Base-by-base conservation (phyloP, 140 eudicot genomes). In the Stevia rebaudiana region DNA sequence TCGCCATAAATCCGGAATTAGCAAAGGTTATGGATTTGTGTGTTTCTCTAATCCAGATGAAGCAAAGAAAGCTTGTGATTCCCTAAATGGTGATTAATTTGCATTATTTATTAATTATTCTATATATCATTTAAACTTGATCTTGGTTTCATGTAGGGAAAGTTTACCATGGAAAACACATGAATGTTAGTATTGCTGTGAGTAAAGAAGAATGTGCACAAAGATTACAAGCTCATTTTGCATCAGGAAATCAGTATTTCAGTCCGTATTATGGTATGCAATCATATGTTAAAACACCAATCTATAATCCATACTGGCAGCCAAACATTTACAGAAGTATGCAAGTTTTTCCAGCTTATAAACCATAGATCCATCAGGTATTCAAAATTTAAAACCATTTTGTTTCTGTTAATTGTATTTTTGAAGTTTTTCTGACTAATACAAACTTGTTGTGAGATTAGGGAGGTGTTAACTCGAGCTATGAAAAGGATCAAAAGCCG, bases 21-120 rank as follows among this genome's bases (percentile, higher is more conserved):
- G 85, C 54, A 83, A 73, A 71, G 83, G 82, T 40, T 65, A 58
- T 61, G 89, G 89, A 59, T 80, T 79, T 22, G 89, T 83, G 43
- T 13, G 72, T 49, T 76, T 83, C 77, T 68, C 78, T 21, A 64
- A 65, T 31, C 43, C 72, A 64, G 83, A 63, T 36, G 82, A 68
- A 31, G 88, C 80, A 68, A 70, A 46, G 54, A 72, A 31, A 52
- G 84, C 88, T 44, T 40, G 78, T 54, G 63, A 74, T 13, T 74
- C 81, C 8, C 74, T 82, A 7, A 57, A 78, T 56, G 87, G 87
- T 78, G 39, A 63, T 37, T 24, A 47, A 49, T 8, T 49, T 48
- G 16, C 33, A 24, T 52, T 24, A 2, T 11, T 13, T 17, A 6
- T 63, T 52, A n/a, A 5, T 11, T 40, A 56, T 24, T 25, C 37